Base-by-base conservation (phyloP, 345 rosid genomes). In the Rubroshorea leprosula region DNA sequence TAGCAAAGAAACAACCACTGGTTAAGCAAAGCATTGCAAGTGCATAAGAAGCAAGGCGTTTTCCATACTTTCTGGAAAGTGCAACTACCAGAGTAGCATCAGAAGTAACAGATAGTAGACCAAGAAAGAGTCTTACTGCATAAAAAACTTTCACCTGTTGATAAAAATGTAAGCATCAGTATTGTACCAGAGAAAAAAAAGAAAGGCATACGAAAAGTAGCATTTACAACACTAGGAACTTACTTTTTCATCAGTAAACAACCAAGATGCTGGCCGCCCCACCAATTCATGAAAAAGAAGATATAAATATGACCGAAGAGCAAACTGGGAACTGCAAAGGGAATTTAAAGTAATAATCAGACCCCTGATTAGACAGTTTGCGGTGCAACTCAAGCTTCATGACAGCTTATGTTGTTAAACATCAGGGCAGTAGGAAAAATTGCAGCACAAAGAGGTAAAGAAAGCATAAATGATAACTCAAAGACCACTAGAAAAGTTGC, bases 1-100 rank as follows among this genome's bases (percentile, higher is more conserved):
- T 93, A 48, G 97, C 94, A 69, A 93, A 89, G 94, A 93, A 93
- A 66, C 99, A 93, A 20, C 99, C 99, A 57, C 96, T 93, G 65
- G 97, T 84, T 64, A 93, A 76, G 84, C 99, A 89, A 18, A 93
- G 87, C 97, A 89, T 93, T 5, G 97, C 97, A 49, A 89, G 82
- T 18, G 94, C 78, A 67, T 93, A 93, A 5, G 97, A 81, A 47
- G 92, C 97, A 39, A 93, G 72, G 27, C 99, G 94, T 71, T 80
- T 89, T 51, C 99, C 99, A 49, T 87, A 89, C 69, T 78, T 93
- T 63, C 91, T 82, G 13, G 99, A 89, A 60, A 93, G 83, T 22
- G 96, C 97, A 24, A 93, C 87, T 45, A 89, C 91, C 52, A 93
- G 69, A 70, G 85, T 82, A 51, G 96, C 78, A 71, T 93, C 99